Percentiles rank a stretch among this genome's conserved stretches.
Conservation (phyloP, 805 yeast species). For the Metschnikowia shivogae region DNA sequence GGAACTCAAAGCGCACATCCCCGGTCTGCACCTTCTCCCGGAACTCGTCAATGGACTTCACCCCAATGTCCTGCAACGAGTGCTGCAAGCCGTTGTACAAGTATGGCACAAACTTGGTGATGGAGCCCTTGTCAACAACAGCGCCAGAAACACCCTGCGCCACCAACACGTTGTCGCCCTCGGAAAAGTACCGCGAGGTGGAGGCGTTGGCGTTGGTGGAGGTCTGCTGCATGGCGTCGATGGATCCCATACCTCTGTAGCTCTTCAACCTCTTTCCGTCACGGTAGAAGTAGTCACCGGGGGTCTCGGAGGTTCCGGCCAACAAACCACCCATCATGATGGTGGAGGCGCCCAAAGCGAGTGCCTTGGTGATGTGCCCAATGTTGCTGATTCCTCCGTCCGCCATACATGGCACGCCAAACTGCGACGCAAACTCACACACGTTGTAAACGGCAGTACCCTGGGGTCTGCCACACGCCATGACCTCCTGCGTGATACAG, state of each 20-base stretch:
- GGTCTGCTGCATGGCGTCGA: constrained; percentile 96
- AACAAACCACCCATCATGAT: constrained; percentile 99
- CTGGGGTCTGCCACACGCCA: constrained; percentile 99
- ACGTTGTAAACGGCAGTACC: constrained; percentile 98
- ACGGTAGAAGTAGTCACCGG: constrained; percentile 96
- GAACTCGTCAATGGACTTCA: constrained; percentile 57
- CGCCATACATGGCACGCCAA: constrained; percentile 98
- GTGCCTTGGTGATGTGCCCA: constrained; percentile 96
- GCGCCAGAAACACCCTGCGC: constrained; percentile 99
- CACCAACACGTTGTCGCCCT: constrained; percentile 89
- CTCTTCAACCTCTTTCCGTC: constrained; percentile 97
- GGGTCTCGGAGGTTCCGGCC: constrained; percentile 98
- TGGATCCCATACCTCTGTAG: constrained; percentile 99
- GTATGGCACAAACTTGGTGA: constrained; percentile 91
- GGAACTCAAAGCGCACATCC: constrained; percentile 85
- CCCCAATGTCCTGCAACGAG: constrained; percentile 98
- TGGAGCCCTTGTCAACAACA: constrained; percentile 94
- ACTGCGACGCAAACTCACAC: constrained; percentile 86
- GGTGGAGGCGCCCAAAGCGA: constrained; percentile 93
- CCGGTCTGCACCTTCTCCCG: constrained; percentile 63
- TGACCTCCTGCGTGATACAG: constrained; percentile 98
- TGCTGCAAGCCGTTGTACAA: constrained; percentile 94
- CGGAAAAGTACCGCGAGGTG: constrained; percentile 96
- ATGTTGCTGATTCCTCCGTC: constrained; percentile 99
- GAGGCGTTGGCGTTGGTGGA: constrained; percentile 90